Percentiles rank a stretch among this genome's conserved stretches.
These are phyloP conservation scores for Hansfordia pulvinata DNA, from an alignment of 2,329 filamentous ascomycete genomes.

Conservation along the genomic window DNA sequence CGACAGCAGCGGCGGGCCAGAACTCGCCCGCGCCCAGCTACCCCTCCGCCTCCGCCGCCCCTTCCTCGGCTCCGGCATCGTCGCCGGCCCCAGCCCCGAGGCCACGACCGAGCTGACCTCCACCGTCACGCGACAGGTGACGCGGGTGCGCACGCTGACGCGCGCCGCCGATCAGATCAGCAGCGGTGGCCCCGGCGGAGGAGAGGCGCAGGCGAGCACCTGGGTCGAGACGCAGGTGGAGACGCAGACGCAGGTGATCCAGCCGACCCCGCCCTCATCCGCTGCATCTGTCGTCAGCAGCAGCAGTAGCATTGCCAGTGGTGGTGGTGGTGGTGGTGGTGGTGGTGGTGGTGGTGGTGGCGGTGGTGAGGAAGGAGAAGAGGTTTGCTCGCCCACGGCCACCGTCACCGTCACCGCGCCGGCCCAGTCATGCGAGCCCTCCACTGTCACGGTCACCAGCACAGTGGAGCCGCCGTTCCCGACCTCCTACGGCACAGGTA, in stretches of 20 bases:
- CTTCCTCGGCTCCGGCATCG: not conserved
- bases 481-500: slow-evolving; percentile 7
- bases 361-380: no score
- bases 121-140: slow-evolving; percentile 5
- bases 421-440: no score
- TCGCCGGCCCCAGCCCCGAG: slow-evolving; percentile 1
- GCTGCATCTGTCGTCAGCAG: no score
- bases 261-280: no score
- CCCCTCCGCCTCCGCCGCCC: not conserved
- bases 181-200: not conserved
- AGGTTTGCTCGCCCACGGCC: slow-evolving; percentile 10
- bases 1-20: slow-evolving; percentile 1
- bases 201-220: not conserved
- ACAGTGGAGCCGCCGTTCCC: slow-evolving; percentile 15
- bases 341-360: no score
- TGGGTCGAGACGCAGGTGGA: no score
- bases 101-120: slow-evolving; percentile 7
- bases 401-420: slow-evolving; percentile 9
- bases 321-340: no score
- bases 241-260: no score
- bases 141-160: slow-evolving; percentile 4
- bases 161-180: no score
- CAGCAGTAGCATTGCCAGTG: no score
- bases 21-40: not conserved
- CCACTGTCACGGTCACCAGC: slow-evolving; percentile 6